A percentile compares a stretch with the other conserved stretches of the same genome.
phyloP scores from a whole-genome alignment of 1,139 yeast species.

The Debaryomyces udenii region DNA sequence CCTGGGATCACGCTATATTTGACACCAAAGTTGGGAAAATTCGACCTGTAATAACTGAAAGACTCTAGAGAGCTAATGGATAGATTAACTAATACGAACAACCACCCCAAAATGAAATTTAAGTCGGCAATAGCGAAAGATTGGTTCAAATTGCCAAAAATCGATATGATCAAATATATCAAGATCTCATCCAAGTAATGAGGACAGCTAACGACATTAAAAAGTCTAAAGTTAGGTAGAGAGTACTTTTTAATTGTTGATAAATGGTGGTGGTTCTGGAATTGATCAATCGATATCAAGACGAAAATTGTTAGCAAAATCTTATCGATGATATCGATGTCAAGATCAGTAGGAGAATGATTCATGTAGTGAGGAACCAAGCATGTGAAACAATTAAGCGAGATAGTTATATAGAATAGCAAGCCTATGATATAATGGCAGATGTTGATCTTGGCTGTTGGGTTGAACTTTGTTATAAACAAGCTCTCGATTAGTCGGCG shows the following conservation, averaged over 20 bases:
- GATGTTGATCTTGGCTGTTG: slow-evolving; percentile 64
- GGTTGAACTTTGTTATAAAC: slow-evolving; percentile 49
- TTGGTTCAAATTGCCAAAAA: slow-evolving; percentile 21
- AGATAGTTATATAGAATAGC: slow-evolving; percentile 55
- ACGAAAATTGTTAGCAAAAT: slow-evolving; percentile 33
- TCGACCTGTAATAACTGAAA: slow-evolving; percentile 49
- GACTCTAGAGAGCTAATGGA: slow-evolving; percentile 65
- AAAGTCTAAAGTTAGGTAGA: slow-evolving; percentile 57
- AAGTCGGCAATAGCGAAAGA: slow-evolving; percentile 14
- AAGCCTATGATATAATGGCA: slow-evolving; percentile 79
- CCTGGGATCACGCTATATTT: slow-evolving; percentile 26
- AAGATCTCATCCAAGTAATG: slow-evolving; percentile 79
- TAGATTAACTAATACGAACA: slow-evolving; percentile 67
- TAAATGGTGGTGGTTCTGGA: slow-evolving; percentile 58
- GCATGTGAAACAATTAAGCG: slow-evolving; percentile 24
- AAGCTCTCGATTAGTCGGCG: slow-evolving; percentile 68
- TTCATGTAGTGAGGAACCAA: slow-evolving; percentile 18
- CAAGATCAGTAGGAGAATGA: slow-evolving; percentile 1
- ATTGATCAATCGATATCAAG: slow-evolving; percentile 58
- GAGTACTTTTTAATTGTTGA: slow-evolving; percentile 67
- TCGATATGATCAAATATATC: slow-evolving; percentile 52
- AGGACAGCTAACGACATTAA: slow-evolving; percentile 63
- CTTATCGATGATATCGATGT: slow-evolving; percentile 17
- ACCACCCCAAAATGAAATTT: slow-evolving; percentile 28
- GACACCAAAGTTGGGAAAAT: slow-evolving; percentile 23